Conservation (phyloP, 345 rosid species). For the Microcos paniculata region DNA sequence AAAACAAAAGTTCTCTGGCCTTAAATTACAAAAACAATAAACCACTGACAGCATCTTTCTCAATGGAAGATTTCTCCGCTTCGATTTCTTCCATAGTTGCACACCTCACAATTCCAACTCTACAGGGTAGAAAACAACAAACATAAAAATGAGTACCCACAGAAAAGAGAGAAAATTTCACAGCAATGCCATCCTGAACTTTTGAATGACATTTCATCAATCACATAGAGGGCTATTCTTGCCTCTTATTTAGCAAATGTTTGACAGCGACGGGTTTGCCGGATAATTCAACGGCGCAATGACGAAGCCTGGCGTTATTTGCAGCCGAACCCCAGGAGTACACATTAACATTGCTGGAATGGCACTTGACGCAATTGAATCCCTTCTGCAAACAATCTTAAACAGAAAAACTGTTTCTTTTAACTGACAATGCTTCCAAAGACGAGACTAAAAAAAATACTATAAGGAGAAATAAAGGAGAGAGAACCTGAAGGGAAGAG, state of each 20-base stretch:
- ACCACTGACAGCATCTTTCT: slow-evolving; percentile 72
- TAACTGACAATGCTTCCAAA: background rate
- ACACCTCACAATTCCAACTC: slow-evolving; percentile 57
- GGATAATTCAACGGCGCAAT: slow-evolving; percentile 26
- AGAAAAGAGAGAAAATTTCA: background rate
- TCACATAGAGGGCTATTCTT: slow-evolving; percentile 18
- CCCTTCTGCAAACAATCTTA: slow-evolving; percentile 40
- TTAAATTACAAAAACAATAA: background rate
- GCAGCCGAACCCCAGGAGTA: slow-evolving; percentile 38
- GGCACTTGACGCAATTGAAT: slow-evolving; percentile 19
- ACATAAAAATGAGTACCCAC: background rate
- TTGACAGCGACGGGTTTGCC: slow-evolving; percentile 32
- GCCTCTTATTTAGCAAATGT: slow-evolving; percentile 49
- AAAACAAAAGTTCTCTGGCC: background rate
- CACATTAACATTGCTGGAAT: slow-evolving; percentile 18
- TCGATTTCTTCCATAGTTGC: slow-evolving; percentile 93
- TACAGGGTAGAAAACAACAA: slow-evolving; percentile 22
- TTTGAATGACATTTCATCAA: slow-evolving; percentile 11
- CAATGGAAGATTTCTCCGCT: slow-evolving; percentile 74
- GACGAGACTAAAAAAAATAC: background rate
- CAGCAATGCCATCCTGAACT: background rate
- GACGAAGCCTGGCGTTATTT: slow-evolving; percentile 24
- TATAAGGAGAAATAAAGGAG: background rate
- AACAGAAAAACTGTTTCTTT: background rate
- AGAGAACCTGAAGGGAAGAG: slow-evolving; percentile 41